phyloP scores from a whole-genome alignment of 345 rosid species.

The Lepidium didymum region DNA sequence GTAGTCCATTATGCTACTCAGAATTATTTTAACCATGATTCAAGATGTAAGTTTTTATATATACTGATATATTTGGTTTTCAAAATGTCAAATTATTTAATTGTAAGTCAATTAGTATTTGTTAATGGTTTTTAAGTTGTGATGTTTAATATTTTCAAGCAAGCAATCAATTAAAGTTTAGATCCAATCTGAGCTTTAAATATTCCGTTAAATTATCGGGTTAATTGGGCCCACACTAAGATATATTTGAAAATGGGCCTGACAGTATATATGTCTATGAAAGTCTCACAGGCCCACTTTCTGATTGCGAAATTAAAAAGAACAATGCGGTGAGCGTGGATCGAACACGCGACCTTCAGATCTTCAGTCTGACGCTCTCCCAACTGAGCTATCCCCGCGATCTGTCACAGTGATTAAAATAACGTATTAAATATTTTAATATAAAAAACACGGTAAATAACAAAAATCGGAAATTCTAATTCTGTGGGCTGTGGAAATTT shows the following conservation, averaged over 20 bases:
- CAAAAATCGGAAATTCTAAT: too few species aligned
- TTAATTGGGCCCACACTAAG: too few species aligned
- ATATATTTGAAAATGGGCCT: too few species aligned
- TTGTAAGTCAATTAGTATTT: too few species aligned
- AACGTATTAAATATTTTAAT: too few species aligned
- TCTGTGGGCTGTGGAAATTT: too few species aligned
- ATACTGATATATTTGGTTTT: neutral
- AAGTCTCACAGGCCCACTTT: too few species aligned
- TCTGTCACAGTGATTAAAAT: neutral
- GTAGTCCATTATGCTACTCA: neutral
- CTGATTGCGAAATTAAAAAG: neutral
- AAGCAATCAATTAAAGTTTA: neutral
- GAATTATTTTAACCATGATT: neutral
- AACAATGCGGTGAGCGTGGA: slow-evolving; percentile 52
- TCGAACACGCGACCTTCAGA: slow-evolving; percentile 72
- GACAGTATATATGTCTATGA: too few species aligned
- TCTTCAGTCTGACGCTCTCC: slow-evolving; percentile 89
- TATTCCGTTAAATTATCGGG: too few species aligned
- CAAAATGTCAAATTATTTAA: neutral
- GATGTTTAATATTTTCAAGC: too few species aligned
- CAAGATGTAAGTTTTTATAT: neutral
- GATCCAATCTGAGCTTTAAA: slow-evolving; percentile 18
- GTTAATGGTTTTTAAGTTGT: too few species aligned
- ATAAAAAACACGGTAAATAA: neutral
- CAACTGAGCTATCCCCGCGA: slow-evolving; percentile 91